Conservation (phyloP, 768 basidiomycete species). For the Mrakia gelida region DNA sequence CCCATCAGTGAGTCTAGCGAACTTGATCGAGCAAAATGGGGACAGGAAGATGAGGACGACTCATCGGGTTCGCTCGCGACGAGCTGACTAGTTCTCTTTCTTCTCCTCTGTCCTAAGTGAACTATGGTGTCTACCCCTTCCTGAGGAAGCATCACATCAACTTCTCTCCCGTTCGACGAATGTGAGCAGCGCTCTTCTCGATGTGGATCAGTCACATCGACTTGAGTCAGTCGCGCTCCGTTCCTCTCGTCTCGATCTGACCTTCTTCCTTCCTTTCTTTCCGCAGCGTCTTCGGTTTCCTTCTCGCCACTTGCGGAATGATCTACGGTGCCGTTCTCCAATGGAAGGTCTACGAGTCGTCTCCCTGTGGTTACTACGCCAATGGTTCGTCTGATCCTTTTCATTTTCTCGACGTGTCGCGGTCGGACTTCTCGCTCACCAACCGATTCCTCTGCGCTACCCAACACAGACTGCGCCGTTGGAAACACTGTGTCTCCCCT, state of each 20-base stretch:
- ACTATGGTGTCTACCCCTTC: conserved; percentile 40
- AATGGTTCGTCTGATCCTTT: conserved; percentile 36
- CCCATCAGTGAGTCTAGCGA: not conserved
- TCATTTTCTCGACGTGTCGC: not conserved
- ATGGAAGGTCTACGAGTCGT: conserved; percentile 41
- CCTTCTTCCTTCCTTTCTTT: conserved; percentile 26
- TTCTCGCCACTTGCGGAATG: conserved; percentile 34
- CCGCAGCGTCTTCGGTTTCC: conserved; percentile 32
- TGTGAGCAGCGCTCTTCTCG: conserved; percentile 24
- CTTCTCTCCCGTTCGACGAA: conserved; percentile 38
- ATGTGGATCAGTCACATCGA: not conserved
- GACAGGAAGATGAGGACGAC: too few species aligned
- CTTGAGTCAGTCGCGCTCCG: conserved; percentile 3
- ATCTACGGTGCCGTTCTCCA: conserved; percentile 43
- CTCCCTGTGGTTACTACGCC: conserved; percentile 42
- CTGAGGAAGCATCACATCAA: conserved; percentile 37
- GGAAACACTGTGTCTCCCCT: conserved; percentile 15
- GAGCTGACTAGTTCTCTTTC: conserved; percentile 34
- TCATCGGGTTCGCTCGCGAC: not conserved
- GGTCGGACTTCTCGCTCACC: conserved; percentile 17
- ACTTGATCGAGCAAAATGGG: not conserved
- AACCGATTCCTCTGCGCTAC: not conserved
- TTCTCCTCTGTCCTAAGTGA: conserved; percentile 36
- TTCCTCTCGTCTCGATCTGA: not conserved
- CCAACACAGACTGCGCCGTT: not conserved